Evolutionary conservation across 371 early-diverging fungal genomes (phyloP), one percentile per base, ranked within the genome.

Genomic region (Mucor ambiguus): DNA sequence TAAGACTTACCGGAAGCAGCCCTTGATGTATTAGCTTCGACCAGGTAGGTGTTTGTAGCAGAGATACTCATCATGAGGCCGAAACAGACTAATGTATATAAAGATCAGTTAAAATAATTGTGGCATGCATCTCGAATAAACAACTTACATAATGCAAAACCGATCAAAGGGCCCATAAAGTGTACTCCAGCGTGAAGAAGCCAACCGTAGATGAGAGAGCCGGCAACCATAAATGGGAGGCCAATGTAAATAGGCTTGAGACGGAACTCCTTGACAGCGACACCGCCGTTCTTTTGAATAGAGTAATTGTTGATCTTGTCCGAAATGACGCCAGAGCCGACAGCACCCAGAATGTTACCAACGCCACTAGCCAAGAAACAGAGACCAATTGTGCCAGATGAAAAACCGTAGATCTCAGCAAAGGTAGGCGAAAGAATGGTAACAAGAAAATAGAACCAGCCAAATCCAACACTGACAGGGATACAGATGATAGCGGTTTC

Each of bases 341-440:
- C 37, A 4, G 82, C 73, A 0, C 87, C 85, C 4, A 70, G 4
- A 6, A 74, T 60, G 48, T 81, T 82, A 7, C 87, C 87, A 0
- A 82, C 68, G 54, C 85, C 87, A 22, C 73, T 69, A 1, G 81
- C 65, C 28, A 87, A 54, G 60, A 71, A 87, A 32, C 79, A 78
- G 10, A 84, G 58, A 10, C 87, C 87, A 32, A 79, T 72, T 2
- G 67, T 54, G 7, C 81, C 80, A 18, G 82, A 73, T 11, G 75
- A 69, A 32, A 87, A 76, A 1, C 63, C 58, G 44, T 87, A 87
- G 4, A 78, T 43, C 1, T 57, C 58, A 8, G 65, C 58, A 55
- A 75, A 85, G 1, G 75, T 77, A 18, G 70, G 48, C 14, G 85
- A 77, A 43, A 81, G 69, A 22, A 75, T 75, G 1, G 85, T 82